phyloP scores from a whole-genome alignment of 179 eudicot species.

The Camellia oleifera region DNA sequence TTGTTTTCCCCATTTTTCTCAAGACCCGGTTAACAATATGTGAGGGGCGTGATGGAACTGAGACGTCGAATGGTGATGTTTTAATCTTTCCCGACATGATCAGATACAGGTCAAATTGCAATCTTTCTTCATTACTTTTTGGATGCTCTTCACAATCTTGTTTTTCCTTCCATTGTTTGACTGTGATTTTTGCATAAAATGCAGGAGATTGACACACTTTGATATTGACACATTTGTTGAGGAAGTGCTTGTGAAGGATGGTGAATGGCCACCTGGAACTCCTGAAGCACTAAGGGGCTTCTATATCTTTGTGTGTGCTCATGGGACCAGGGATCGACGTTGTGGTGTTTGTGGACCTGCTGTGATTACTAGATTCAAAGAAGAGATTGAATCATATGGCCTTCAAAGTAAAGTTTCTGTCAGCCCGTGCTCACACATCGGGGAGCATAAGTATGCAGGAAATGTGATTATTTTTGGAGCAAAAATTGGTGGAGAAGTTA shows the following conservation, averaged over 20 bases:
- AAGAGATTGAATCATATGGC: conserved; percentile 69
- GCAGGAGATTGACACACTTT: conserved; percentile 95
- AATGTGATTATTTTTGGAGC: conserved; percentile 89
- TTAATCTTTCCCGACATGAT: conserved; percentile 96
- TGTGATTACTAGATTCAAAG: conserved; percentile 65
- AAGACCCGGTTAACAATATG: conserved; percentile 92
- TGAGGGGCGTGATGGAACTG: conserved; percentile 97
- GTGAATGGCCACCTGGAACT: conserved; percentile 87
- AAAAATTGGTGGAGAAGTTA: conserved; percentile 44
- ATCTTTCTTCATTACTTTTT: neutral
- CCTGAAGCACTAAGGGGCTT: conserved; percentile 78
- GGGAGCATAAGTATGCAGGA: conserved; percentile 94
- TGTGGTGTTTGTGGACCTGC: conserved; percentile 97
- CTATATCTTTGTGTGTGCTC: conserved; percentile 87
- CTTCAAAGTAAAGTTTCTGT: conserved; percentile 75
- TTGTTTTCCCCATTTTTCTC: conserved; percentile 6
- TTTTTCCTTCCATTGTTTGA: neutral
- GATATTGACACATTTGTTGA: conserved; percentile 94
- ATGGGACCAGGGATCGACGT: conserved; percentile 84
- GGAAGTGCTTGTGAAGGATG: conserved; percentile 83
- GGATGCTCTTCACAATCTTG: neutral
- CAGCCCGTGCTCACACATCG: conserved; percentile 93
- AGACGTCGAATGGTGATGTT: conserved; percentile 95
- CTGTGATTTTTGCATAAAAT: conserved; percentile 11
- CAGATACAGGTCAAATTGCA: conserved; percentile 69